Evolutionary conservation across 805 yeast genomes (phyloP).

Genomic region (Kodamaea lidongshanica): DNA sequence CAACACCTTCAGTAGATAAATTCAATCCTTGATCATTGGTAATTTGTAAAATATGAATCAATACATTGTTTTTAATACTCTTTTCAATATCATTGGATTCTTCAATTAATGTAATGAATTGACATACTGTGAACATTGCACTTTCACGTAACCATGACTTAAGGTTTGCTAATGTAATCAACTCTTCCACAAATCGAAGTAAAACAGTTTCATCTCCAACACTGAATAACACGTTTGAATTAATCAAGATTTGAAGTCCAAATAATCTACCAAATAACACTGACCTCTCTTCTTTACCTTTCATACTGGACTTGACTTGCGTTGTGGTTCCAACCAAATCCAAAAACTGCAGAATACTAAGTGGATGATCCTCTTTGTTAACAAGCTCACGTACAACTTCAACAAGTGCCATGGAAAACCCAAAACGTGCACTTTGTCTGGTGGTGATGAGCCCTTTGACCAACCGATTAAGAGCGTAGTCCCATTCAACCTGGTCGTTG

Average conservation of each 20-base stretch:
- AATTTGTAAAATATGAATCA: conserved; percentile 30
- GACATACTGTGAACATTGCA: conserved; percentile 62
- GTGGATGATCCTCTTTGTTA: conserved; percentile 19
- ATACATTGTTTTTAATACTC: conserved; percentile 15
- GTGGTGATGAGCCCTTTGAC: conserved; percentile 77
- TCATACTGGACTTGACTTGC: conserved; percentile 34
- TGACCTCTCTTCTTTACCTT: conserved; percentile 81
- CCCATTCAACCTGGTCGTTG: conserved; percentile 56
- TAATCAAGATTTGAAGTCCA: conserved; percentile 71
- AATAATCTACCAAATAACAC: conserved; percentile 76
- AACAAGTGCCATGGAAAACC: conserved; percentile 81
- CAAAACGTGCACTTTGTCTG: conserved; percentile 77
- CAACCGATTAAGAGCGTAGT: conserved; percentile 72
- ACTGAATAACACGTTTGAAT: conserved; percentile 29
- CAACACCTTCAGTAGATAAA: conserved; percentile 72
- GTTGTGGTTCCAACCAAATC: conserved; percentile 36
- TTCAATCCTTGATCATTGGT: conserved; percentile 51
- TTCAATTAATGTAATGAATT: conserved; percentile 27
- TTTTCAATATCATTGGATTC: conserved; percentile 9
- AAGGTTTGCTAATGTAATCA: conserved; percentile 51
- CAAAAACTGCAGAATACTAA: conserved; percentile 28
- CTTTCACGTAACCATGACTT: conserved; percentile 89
- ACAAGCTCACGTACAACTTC: conserved; percentile 47
- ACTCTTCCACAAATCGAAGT: conserved; percentile 35
- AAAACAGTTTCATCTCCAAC: conserved; percentile 23